Evolutionary conservation across 108 stramenopile species (phyloP), one percentile per base, ranked within the genome.

Genomic region (Cyclostephanos invisitatus): DNA sequence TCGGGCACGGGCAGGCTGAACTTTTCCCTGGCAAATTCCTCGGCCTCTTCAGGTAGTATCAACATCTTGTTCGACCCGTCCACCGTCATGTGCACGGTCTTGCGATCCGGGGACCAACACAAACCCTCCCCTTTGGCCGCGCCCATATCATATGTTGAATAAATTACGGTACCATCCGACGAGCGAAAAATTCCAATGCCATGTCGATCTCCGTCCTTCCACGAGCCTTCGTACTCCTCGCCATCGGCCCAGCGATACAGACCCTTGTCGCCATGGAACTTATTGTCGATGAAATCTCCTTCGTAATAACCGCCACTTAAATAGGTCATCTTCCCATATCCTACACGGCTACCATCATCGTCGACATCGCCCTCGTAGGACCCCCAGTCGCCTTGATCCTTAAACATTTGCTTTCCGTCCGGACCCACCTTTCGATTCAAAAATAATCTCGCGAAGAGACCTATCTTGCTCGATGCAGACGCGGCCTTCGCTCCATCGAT

Each of bases 41-140:
- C 69, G 14, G 69, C 69, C 46, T 61, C 46, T 28, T n/a, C 69
- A 42, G 64, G 36, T 0, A 62, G 29, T 5, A 77, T 64, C 18
- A 27, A 55, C 14, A 25, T 50, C 44, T 40, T 42, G 61, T 77
- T 69, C 51, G 46, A 51, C 7, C 75, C 75, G 22, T 69, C 32
- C 17, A 36, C 38, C 15, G 69, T 27, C 53, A 50, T 63, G 51
- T 69, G 62, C 1, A 67, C 75, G 0, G 61, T 69, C 27, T 62
- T 63, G 17, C 75, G 28, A 50, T 69, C 83, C n/a, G 53, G 25
- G 51, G 87, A 87, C 92, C 89, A 92, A 51, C 32, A 63, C 24
- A 89, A 84, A 54, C 78, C 76, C 10, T 86, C 85, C 18, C 70
- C 82, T 44, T n/a, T 50, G 42, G 22, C 32, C 0, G 67, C 56